These are phyloP conservation scores for Umbelopsis sp. DNA, from an alignment of 192 early-diverging fungal genomes.

Conservation along the genomic window DNA sequence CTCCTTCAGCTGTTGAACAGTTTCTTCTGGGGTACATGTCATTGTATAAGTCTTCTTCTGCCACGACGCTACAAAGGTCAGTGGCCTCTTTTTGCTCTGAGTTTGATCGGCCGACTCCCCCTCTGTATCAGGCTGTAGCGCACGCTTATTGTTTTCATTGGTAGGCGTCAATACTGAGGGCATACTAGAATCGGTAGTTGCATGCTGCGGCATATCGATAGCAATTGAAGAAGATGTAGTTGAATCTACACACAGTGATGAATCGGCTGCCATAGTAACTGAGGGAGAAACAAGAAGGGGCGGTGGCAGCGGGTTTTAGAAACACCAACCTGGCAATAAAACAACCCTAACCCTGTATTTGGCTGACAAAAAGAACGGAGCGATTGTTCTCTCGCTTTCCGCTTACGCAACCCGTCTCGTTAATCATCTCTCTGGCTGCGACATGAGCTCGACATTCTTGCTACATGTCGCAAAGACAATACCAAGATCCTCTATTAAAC, in stretches of 20 bases:
- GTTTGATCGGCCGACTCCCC: neutral
- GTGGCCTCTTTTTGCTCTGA: slow-evolving; percentile 13
- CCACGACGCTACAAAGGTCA: slow-evolving; percentile 25
- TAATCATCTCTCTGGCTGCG: slow-evolving; percentile 1
- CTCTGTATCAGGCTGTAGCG: neutral
- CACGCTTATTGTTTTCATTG: slow-evolving; percentile 20
- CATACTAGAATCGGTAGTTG: neutral
- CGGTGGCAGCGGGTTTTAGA: too few relatives aligned
- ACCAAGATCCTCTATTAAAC: slow-evolving; percentile 31
- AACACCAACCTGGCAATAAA: too few relatives aligned
- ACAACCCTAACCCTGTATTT: slow-evolving; percentile 6
- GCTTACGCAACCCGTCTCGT: slow-evolving; percentile 10
- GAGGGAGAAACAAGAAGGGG: too few relatives aligned
- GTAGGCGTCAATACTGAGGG: neutral
- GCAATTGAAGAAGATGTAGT: neutral
- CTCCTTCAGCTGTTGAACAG: slow-evolving; percentile 15
- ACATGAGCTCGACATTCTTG: slow-evolving; percentile 30
- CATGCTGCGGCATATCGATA: neutral
- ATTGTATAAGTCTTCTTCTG: slow-evolving; percentile 22
- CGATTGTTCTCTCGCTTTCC: slow-evolving; percentile 9
- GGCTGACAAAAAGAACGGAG: neutral
- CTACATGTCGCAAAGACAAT: slow-evolving; percentile 44
- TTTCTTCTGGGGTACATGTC: slow-evolving; percentile 7
- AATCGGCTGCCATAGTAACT: too few relatives aligned
- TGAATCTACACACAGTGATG: too few relatives aligned